Conservation (phyloP, 2,329 filamentous ascomycete genomes). For the Didymella glomerata region DNA sequence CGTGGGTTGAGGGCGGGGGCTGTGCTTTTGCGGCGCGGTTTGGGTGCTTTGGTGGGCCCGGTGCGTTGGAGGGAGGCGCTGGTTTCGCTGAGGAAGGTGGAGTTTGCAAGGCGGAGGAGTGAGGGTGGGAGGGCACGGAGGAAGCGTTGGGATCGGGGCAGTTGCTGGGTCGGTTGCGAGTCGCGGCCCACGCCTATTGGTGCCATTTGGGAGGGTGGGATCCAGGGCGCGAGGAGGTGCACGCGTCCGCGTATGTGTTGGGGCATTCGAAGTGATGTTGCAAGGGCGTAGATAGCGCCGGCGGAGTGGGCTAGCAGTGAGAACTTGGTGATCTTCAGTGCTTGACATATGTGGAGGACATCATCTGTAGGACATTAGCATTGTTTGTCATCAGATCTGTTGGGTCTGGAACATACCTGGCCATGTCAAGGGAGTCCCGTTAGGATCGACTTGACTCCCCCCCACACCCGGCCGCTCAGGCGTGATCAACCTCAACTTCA, state of each 20-base stretch:
- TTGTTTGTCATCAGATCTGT: slow-evolving; percentile 51
- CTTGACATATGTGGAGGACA: slow-evolving; percentile 91
- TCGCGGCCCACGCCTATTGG: slow-evolving; percentile 70
- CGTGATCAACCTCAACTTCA: slow-evolving; percentile 90
- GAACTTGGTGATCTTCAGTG: slow-evolving; percentile 92
- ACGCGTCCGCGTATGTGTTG: slow-evolving; percentile 94
- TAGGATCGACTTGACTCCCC: slow-evolving; percentile 84
- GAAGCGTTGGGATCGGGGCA: slow-evolving; percentile 91
- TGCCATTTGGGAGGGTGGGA: slow-evolving; percentile 74
- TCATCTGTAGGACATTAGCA: slow-evolving; percentile 64
- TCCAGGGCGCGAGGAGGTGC: slow-evolving; percentile 95
- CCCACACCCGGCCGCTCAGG: slow-evolving; percentile 94
- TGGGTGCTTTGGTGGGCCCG: slow-evolving; percentile 62
- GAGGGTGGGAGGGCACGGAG: slow-evolving; percentile 89
- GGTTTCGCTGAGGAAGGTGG: slow-evolving; percentile 91
- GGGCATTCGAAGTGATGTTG: slow-evolving; percentile 93
- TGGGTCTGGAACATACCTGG: slow-evolving; percentile 69
- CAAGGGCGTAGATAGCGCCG: slow-evolving; percentile 96
- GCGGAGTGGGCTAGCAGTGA: slow-evolving; percentile 96
- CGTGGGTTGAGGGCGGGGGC: slow-evolving; percentile 20
- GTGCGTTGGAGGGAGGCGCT: slow-evolving; percentile 75
- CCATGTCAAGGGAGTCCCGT: slow-evolving; percentile 91
- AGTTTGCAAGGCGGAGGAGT: slow-evolving; percentile 92
- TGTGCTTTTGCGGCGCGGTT: slow-evolving; percentile 44
- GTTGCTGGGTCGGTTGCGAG: slow-evolving; percentile 80